Conservation (phyloP, 495 filamentous ascomycete species). For the Penicillium psychrofluorescens region DNA sequence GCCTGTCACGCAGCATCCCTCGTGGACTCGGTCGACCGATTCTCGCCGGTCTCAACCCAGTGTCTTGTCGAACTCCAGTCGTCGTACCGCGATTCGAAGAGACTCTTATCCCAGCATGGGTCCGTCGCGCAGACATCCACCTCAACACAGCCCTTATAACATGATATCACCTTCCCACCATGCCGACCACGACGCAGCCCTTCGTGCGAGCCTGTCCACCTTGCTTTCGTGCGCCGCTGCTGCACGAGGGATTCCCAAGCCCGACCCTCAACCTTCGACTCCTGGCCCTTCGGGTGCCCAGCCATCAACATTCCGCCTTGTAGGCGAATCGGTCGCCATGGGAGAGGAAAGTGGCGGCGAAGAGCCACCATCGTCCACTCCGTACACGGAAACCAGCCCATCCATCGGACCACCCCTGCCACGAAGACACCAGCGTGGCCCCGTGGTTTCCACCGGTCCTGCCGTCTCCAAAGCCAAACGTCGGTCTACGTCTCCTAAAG, state of each 20-base stretch:
- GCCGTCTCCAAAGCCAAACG: conserved; percentile 38
- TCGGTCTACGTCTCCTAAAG: conserved; percentile 47
- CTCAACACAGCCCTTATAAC: conserved; percentile 45
- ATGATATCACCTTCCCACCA: conserved; percentile 71
- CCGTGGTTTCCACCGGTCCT: conserved; percentile 14
- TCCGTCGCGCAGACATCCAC: conserved; percentile 19
- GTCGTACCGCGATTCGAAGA: conserved; percentile 28
- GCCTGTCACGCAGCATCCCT: conserved; percentile 48
- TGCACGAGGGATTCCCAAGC: conserved; percentile 72
- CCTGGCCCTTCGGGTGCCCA: conserved; percentile 16
- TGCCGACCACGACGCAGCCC: conserved; percentile 85
- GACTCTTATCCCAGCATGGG: conserved; percentile 28
- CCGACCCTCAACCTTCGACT: conserved; percentile 28
- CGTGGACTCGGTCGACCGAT: conserved; percentile 40
- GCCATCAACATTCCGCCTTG: conserved; percentile 46
- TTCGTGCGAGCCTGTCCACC: conserved; percentile 86
- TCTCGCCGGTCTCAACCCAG: conserved; percentile 34
- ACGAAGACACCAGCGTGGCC: conserved; percentile 13
- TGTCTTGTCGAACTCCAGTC: conserved; percentile 31
- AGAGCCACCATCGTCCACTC: conserved; percentile 7
- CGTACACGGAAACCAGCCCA: conserved; percentile 12
- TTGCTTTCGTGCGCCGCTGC: conserved; percentile 90
- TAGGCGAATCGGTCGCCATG: conserved; percentile 70
- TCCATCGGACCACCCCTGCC: conserved; percentile 14
- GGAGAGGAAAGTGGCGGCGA: conserved; percentile 32